Conservation (phyloP, 2,329 filamentous ascomycete species). For the Cladophialophora exuberans region DNA sequence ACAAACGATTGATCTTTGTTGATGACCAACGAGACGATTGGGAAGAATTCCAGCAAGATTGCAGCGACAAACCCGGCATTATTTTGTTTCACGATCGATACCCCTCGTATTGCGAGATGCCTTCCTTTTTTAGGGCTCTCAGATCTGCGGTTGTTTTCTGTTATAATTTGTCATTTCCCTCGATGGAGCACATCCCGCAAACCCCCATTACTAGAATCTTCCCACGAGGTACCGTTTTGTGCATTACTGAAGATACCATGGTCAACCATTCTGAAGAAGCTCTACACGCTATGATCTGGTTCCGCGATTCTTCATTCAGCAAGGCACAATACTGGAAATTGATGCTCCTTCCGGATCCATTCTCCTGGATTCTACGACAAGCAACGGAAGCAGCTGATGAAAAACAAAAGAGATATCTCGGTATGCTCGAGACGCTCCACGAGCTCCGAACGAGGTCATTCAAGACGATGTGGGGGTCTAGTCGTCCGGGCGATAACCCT, state of each 20-base stretch:
- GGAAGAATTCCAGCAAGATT: conserved; percentile 14
- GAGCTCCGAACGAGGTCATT: conserved; percentile 2
- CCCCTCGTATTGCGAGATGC: conserved; percentile 16
- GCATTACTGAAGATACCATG: conserved; percentile 25
- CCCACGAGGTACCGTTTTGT: conserved; percentile 21
- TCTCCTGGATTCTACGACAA: conserved; percentile 16
- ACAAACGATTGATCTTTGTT: conserved; percentile 13
- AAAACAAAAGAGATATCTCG: conserved; percentile 6
- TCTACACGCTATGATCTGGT: conserved; percentile 22
- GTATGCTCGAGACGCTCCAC: conserved; percentile 11
- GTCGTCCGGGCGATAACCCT: not conserved
- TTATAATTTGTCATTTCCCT: conserved; percentile 15
- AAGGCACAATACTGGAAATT: conserved; percentile 18
- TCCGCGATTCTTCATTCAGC: conserved; percentile 5
- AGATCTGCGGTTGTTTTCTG: not conserved
- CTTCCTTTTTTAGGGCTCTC: conserved; percentile 1
- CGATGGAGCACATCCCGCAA: not conserved
- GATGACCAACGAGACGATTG: conserved; percentile 19
- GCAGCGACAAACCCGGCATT: conserved; percentile 2
- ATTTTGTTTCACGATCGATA: conserved; percentile 19
- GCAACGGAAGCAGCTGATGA: not conserved
- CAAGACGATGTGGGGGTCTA: not conserved
- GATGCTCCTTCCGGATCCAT: conserved; percentile 17
- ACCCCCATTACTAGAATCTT: conserved; percentile 18
- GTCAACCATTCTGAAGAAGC: conserved; percentile 7